These are phyloP conservation scores for Epithele typhae DNA, from an alignment of 768 basidiomycete species.

Conservation along the genomic window DNA sequence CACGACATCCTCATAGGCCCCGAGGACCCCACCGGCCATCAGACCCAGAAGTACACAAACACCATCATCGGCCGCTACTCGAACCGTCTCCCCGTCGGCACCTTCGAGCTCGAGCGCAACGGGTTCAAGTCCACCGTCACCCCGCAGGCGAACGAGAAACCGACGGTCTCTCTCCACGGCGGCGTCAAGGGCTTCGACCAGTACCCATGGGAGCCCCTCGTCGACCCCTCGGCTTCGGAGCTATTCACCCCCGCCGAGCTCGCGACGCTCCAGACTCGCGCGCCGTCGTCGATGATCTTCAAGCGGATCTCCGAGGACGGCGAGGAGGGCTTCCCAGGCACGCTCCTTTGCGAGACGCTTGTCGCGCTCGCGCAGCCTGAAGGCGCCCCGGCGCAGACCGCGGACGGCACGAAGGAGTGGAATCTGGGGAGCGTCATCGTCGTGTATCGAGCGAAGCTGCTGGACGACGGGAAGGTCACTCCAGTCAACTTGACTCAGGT, in stretches of 20 bases:
- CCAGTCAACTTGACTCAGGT: conserved; percentile 78
- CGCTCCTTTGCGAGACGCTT: conserved; percentile 47
- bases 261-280: conserved; percentile 32
- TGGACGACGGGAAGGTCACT: conserved; percentile 49
- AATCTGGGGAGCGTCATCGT: conserved; percentile 63
- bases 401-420: conserved; percentile 28
- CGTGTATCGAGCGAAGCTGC: conserved; percentile 66
- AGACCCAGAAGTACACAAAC: conserved; percentile 64
- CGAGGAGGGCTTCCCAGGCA: conserved; percentile 69
- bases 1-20: conserved; percentile 78
- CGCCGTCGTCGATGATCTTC: conserved; percentile 46
- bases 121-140: conserved; percentile 46
- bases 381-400: conserved; percentile 22
- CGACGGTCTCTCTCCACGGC: conserved; percentile 66
- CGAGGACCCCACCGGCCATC: conserved; percentile 55
- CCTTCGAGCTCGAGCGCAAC: conserved; percentile 41
- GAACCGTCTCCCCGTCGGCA: conserved; percentile 64
- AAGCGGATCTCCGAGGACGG: conserved; percentile 54
- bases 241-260: conserved; percentile 59
- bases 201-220: conserved; percentile 46
- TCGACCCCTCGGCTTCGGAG: conserved; percentile 28
- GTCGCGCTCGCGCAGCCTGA: conserved; percentile 28
- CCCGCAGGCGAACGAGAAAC: conserved; percentile 23
- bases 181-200: conserved; percentile 65
- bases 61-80: conserved; percentile 70